Evolutionary conservation across 2,329 filamentous ascomycete species (phyloP), one percentile per base, ranked within the genome.

Genomic region (Plenodomus biglobosus): DNA sequence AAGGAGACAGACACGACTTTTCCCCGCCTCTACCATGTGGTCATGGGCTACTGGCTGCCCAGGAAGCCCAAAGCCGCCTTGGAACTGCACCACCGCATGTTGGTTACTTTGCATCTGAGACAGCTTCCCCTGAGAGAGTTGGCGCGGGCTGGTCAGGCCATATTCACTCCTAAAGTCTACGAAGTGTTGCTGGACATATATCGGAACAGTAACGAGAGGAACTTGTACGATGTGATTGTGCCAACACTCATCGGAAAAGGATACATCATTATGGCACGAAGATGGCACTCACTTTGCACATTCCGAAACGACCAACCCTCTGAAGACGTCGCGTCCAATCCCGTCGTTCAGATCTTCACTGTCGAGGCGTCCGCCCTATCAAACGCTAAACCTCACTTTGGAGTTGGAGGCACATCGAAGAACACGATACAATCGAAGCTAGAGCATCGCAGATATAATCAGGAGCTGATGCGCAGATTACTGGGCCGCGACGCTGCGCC

Each of bases 171-270:
- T 8, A 50, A 53, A 5, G 60, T 64, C 8, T 62, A 67, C 19
- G 59, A 63, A 24, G 53, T 51, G 2, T 60, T 74, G 22, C 50
- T 64, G 50, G 56, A 64, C 10, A 73, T 78, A 13, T 78, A 78
- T 54, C 54, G 60, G 17, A 56, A 59, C 3, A 69, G 65, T 45
- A 56, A 64, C 20, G 66, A 74, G 42, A 58, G 64, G 8, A 48
- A 74, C 41, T 44, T 77, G 13, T 78, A 79, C 50, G 73, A 78
- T 48, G 48, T 59, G 8, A 68, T 74, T 24, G 69, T 78, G 4
- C 59, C 64, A 1, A 47, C 50, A 4, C 57, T 75, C n/a, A 59
- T 70, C 16, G 56, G 64, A 21, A 45, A 53, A 21, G 51, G 55
- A 2, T 55, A 62, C 18, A 62, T 65, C 15, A 38, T 50, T 2